Base-by-base conservation (phyloP, 2,329 filamentous ascomycete genomes). In the Phialocephala sp. region DNA sequence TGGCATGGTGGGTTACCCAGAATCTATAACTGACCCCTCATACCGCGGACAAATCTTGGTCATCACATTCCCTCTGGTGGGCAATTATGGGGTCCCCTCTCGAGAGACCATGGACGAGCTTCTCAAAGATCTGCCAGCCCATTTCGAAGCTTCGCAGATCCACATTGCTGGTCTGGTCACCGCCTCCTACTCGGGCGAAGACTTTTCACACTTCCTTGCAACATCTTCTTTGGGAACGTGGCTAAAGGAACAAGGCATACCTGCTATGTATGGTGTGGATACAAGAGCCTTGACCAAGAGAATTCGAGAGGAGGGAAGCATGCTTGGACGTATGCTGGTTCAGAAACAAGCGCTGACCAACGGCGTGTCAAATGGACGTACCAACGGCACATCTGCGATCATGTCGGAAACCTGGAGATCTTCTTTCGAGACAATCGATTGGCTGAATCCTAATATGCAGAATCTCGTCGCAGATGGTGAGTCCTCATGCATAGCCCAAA, bases 1-100 rank as follows among this genome's bases (percentile, higher is more conserved):
- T 65, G 95, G 95, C 80, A 97, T 98, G 94, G 95, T 98, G 74
- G 95, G 95, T 76, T 99, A 99, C 79, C 94, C 95, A 50, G 95
- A 99, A 84, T 96, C 91, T 57, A 85, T 95, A 74, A 94, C 92
- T 67, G 92, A 95, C 77, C 92, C 92, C 72, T 94, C 92, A 59
- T 94, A 95, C 80, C 90, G 91, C 59, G 92, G 92, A 68, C 94
- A 99, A 82, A 97, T 99, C 74, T 86, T 99, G 73, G 94, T 98
- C 80, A 89, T 98, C 76, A 99, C 94, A 62, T 97, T 97, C 79
- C 95, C 94, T 66, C 85, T 98, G 45, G 91, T 97, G 66, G 94
- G 94, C 79, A 99, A 98, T 84, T 99, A 99, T 82, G 94, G 94
- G 78, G 95, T 98, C 35, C 95, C 95, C 62, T 92, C 92, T 58